Conservation (phyloP, 768 basidiomycete genomes). For the Calocera viscosa region DNA sequence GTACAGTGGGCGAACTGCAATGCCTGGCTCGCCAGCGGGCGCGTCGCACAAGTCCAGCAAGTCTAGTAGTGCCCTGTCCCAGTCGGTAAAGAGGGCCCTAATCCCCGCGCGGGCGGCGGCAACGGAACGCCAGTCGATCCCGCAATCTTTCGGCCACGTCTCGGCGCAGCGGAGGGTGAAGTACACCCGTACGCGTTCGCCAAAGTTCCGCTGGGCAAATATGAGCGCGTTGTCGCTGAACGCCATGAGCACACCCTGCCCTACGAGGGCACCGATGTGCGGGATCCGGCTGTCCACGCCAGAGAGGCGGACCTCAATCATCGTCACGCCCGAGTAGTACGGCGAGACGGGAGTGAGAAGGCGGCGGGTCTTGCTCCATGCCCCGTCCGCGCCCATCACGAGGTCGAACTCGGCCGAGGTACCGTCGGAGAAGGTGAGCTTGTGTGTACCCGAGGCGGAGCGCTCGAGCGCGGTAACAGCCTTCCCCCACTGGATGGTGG, state of each 20-base stretch:
- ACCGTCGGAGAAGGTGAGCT: conserved; percentile 15
- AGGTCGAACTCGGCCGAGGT: conserved; percentile 14
- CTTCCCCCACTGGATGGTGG: conserved; percentile 14
- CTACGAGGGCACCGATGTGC: conserved; percentile 21
- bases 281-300: conserved; percentile 21
- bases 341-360: conserved; percentile 26
- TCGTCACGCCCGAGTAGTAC: conserved; percentile 26
- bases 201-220: conserved; percentile 27
- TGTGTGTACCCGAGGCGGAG: conserved; percentile 7
- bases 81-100: conserved; percentile 14
- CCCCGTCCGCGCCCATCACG: conserved; percentile 33
- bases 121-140: conserved; percentile 11
- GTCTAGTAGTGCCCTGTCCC: conserved; percentile 12
- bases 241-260: conserved; percentile 24
- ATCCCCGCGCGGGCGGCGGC: conserved; percentile 11
- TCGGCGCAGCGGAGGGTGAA: conserved; percentile 14
- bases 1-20: conserved; percentile 13
- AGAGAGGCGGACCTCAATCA: conserved; percentile 19
- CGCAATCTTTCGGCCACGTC: conserved; percentile 15
- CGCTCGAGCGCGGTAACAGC: background rate
- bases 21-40: too few relatives aligned
- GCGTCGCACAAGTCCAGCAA: conserved; percentile 17
- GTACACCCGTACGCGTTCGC: conserved; percentile 23
- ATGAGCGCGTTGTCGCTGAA: conserved; percentile 22
- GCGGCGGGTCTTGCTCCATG: conserved; percentile 31